Evolutionary conservation across 2,329 filamentous ascomycete species (phyloP).

Genomic region (Sporothrix schenckii): DNA sequence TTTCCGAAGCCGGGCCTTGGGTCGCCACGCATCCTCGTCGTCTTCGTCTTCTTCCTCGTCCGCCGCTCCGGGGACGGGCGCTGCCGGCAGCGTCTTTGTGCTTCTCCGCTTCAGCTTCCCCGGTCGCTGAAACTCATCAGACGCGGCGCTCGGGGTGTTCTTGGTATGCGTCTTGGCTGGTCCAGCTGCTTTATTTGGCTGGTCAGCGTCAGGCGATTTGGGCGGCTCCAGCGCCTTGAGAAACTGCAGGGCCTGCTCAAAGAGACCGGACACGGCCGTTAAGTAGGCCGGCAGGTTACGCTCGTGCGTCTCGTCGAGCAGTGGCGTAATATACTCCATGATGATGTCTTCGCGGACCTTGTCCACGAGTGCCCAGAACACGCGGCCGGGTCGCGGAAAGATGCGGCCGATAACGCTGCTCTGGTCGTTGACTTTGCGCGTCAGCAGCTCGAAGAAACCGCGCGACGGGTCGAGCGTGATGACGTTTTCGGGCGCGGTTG

Average conservation of each 20-base stretch:
- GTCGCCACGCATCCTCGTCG: slow-evolving; percentile 31
- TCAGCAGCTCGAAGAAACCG: slow-evolving; percentile 75
- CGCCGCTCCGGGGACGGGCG: neutral
- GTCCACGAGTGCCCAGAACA: slow-evolving; percentile 78
- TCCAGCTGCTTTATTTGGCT: neutral
- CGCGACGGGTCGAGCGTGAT: slow-evolving; percentile 80
- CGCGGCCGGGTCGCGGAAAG: slow-evolving; percentile 70
- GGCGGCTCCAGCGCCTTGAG: slow-evolving; percentile 70
- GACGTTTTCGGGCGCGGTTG: slow-evolving; percentile 51
- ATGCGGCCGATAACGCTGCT: slow-evolving; percentile 75
- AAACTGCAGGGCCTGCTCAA: slow-evolving; percentile 82
- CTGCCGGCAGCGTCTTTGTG: neutral
- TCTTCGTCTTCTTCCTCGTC: slow-evolving; percentile 26
- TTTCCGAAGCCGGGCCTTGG: slow-evolving; percentile 44
- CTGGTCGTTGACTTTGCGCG: slow-evolving; percentile 80
- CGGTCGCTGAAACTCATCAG: slow-evolving; percentile 14
- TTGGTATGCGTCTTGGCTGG: slow-evolving; percentile 19
- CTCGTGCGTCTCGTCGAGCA: slow-evolving; percentile 86
- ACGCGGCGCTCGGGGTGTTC: slow-evolving; percentile 5
- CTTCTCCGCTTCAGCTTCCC: slow-evolving; percentile 23
- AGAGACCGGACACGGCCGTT: slow-evolving; percentile 82
- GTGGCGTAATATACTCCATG: slow-evolving; percentile 78
- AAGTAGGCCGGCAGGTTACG: slow-evolving; percentile 76
- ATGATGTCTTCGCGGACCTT: slow-evolving; percentile 83
- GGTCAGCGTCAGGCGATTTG: slow-evolving; percentile 49